Evolutionary conservation across 208 protist genomes (phyloP).

Genomic region (Leptomonas seymouri): DNA sequence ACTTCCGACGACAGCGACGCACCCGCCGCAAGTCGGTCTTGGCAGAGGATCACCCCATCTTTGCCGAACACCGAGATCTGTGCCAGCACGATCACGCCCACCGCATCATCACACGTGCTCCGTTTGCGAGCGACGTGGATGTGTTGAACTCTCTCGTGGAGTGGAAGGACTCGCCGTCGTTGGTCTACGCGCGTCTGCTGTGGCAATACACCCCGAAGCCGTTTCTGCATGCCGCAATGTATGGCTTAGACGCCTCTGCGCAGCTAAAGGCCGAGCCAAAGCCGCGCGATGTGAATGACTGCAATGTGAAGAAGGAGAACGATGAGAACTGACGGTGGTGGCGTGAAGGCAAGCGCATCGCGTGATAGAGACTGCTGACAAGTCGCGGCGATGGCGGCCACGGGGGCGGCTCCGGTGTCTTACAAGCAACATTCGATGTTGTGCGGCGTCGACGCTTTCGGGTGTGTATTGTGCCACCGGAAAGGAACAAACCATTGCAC

Average conservation of each 20-base stretch:
- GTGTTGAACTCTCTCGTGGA: conserved; percentile 71
- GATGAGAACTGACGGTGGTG: background rate
- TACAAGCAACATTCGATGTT: too few relatives aligned
- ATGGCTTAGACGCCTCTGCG: background rate
- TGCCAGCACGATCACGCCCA: conserved; percentile 37
- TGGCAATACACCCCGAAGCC: conserved; percentile 73
- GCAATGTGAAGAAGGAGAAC: background rate
- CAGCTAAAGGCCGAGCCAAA: conserved; percentile 8
- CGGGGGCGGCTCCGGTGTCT: too few relatives aligned
- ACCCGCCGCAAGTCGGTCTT: conserved; percentile 44
- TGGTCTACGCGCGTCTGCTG: conserved; percentile 76
- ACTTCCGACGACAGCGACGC: conserved; percentile 50
- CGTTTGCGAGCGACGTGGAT: conserved; percentile 74
- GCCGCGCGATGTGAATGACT: background rate
- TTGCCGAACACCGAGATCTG: conserved; percentile 62
- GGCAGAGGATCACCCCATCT: conserved; percentile 56
- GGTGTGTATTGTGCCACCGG: too few relatives aligned
- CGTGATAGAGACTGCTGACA: too few relatives aligned
- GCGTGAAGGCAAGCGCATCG: too few relatives aligned
- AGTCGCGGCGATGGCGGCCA: too few relatives aligned
- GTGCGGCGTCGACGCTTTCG: too few relatives aligned
- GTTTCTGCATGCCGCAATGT: conserved; percentile 36
- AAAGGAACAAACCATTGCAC: too few relatives aligned
- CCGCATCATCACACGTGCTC: conserved; percentile 51
- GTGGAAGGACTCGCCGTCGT: conserved; percentile 57